Conservation (phyloP, 495 filamentous ascomycete genomes). For the Penicillium egyptiacum region DNA sequence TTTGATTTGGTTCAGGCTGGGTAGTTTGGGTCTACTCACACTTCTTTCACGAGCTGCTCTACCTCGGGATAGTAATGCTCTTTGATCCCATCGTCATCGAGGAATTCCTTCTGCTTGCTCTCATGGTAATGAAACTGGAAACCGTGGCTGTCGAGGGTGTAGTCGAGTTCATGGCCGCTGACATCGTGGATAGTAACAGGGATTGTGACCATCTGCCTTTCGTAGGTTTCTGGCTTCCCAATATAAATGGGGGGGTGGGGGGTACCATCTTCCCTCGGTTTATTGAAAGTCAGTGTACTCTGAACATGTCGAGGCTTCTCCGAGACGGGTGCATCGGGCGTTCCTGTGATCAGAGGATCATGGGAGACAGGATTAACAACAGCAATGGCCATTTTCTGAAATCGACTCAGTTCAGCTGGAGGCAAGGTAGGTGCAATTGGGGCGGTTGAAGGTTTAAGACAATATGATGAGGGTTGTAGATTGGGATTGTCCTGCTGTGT, state of each 20-base stretch:
- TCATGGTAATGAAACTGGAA: slow-evolving; percentile 52
- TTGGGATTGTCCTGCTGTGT: too few species aligned
- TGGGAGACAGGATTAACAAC: slow-evolving; percentile 34
- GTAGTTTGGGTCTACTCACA: slow-evolving; percentile 34
- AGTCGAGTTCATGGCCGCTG: slow-evolving; percentile 49
- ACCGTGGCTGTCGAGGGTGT: slow-evolving; percentile 48
- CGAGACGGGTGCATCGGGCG: slow-evolving; percentile 14
- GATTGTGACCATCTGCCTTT: slow-evolving; percentile 37
- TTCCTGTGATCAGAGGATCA: slow-evolving; percentile 19
- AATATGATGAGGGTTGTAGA: too few species aligned
- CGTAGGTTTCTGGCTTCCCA: slow-evolving; percentile 51
- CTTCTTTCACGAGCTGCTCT: slow-evolving; percentile 64
- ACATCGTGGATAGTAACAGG: slow-evolving; percentile 48
- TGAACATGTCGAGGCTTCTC: slow-evolving; percentile 49
- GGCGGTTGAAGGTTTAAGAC: too few species aligned
- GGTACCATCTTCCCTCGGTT: slow-evolving; percentile 58
- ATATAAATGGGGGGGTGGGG: slow-evolving; percentile 51
- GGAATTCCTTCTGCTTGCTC: slow-evolving; percentile 49
- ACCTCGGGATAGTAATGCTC: slow-evolving; percentile 63
- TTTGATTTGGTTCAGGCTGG: background rate
- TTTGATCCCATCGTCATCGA: slow-evolving; percentile 68
- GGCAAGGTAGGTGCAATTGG: too few species aligned
- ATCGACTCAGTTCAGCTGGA: too few species aligned
- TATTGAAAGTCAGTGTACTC: slow-evolving; percentile 59
- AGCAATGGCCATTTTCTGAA: too few species aligned